phyloP scores from a whole-genome alignment of 306 rosid species.

The Pyrus pyrifolia region DNA sequence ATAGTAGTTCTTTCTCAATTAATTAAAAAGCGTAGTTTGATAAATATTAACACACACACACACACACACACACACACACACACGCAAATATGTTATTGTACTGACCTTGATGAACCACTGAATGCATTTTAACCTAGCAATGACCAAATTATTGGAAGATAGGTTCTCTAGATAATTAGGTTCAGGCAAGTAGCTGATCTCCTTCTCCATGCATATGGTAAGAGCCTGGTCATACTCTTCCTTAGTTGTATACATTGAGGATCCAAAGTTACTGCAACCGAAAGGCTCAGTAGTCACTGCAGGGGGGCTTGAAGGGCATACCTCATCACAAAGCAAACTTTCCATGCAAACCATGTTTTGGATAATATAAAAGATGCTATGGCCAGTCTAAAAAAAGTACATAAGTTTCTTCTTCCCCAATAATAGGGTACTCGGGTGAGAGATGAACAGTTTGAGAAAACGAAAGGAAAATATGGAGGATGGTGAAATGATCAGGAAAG shows the following conservation, averaged over 20 bases:
- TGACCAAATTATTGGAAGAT: constrained; percentile 15
- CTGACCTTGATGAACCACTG: constrained; percentile 52
- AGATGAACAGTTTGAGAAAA: not conserved
- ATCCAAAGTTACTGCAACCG: not conserved
- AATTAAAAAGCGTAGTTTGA: no score
- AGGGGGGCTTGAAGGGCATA: constrained; percentile 31
- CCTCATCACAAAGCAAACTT: constrained; percentile 45
- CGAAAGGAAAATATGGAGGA: not conserved
- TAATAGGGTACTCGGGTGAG: not conserved
- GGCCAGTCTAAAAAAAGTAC: not conserved
- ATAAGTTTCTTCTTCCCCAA: not conserved
- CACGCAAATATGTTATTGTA: not conserved
- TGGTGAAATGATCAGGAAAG: constrained; percentile 3
- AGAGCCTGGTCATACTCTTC: constrained; percentile 29
- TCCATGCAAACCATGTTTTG: constrained; percentile 5
- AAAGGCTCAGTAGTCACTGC: not conserved
- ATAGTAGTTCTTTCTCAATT: not conserved
- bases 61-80: not conserved
- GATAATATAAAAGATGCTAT: not conserved
- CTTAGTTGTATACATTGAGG: not conserved
- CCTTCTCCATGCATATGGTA: constrained; percentile 30
- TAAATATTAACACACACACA: not conserved
- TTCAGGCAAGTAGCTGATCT: constrained; percentile 26
- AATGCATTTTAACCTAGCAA: constrained; percentile 32
- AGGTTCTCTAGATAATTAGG: constrained; percentile 22